These are phyloP conservation scores for Setomelanomma holmii DNA, from an alignment of 2,329 filamentous ascomycete species.

Conservation along the genomic window DNA sequence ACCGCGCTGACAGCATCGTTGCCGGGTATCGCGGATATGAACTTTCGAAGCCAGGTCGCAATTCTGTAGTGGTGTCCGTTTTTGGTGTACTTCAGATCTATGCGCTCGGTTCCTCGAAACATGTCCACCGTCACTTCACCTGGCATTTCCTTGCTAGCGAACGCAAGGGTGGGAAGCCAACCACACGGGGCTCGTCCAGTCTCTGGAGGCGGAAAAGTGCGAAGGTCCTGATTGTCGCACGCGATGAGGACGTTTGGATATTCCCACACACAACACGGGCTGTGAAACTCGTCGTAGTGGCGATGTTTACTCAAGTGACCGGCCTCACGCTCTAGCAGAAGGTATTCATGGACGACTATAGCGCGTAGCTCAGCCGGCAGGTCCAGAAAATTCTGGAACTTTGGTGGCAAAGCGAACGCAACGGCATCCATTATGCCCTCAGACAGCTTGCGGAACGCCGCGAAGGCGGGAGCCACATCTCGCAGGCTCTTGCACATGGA, in stretches of 20 bases:
- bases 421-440: too few species aligned
- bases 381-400: background rate
- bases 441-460: too few species aligned
- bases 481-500: background rate
- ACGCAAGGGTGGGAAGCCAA: background rate
- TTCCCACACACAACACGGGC: conserved; percentile 3
- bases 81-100: conserved; percentile 6
- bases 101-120: background rate
- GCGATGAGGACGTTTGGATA: conserved; percentile 1
- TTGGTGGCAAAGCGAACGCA: too few species aligned
- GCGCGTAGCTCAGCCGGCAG: background rate
- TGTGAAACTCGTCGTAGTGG: background rate
- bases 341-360: background rate
- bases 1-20: background rate
- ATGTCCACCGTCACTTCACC: conserved; percentile 2
- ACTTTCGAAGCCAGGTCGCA: conserved; percentile 9
- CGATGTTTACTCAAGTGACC: background rate
- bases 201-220: background rate
- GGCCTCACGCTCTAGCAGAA: background rate
- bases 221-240: background rate
- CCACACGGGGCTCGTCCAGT: background rate
- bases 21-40: background rate
- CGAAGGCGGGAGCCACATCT: too few species aligned
- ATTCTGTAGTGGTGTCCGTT: conserved; percentile 1
- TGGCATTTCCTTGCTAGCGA: background rate